phyloP scores from a whole-genome alignment of 2,329 filamentous ascomycete genomes.

The Botrytis fragariae region DNA sequence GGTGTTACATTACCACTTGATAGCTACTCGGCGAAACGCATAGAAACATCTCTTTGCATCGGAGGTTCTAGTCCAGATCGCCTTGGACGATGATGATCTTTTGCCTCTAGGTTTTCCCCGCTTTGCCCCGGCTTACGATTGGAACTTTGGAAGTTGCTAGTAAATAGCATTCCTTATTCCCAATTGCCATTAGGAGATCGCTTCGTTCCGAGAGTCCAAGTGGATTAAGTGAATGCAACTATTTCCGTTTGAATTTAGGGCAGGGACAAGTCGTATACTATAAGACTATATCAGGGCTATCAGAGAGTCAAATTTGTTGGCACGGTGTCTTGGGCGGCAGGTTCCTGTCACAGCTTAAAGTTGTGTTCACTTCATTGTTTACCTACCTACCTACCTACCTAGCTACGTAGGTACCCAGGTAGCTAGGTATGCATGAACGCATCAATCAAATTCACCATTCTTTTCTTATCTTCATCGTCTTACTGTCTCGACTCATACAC shows the following conservation, averaged over 20 bases:
- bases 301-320: neutral
- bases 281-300: neutral
- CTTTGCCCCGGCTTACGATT: conserved; percentile 1
- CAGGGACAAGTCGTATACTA: neutral
- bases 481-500: neutral
- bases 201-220: neutral
- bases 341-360: neutral
- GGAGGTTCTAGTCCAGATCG: neutral
- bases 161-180: neutral
- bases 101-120: neutral
- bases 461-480: neutral
- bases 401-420: neutral
- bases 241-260: neutral
- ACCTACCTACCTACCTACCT: neutral
- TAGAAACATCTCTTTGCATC: neutral
- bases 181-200: neutral
- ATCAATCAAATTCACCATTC: neutral
- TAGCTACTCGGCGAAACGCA: neutral
- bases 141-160: neutral
- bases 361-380: neutral
- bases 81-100: neutral
- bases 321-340: neutral
- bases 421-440: neutral
- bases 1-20: neutral
- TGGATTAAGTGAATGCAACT: neutral